Conservation (phyloP, 345 rosid species). For the Eucalyptus sp. region DNA sequence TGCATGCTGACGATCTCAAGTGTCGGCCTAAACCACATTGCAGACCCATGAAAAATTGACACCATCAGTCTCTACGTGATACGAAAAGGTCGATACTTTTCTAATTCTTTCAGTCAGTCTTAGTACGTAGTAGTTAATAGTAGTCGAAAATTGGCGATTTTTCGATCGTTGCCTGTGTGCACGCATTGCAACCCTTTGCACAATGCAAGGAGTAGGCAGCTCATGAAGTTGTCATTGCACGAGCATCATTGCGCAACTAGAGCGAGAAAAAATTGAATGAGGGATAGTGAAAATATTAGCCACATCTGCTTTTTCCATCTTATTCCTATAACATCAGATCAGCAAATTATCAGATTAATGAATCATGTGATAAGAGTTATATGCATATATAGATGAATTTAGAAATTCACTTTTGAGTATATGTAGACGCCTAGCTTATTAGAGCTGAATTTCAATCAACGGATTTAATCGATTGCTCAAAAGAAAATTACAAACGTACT, state of each 20-base stretch:
- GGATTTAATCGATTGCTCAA: background rate
- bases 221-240: background rate
- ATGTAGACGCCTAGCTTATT: background rate
- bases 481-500: background rate
- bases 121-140: background rate
- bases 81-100: background rate
- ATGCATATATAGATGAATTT: background rate
- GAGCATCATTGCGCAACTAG: background rate
- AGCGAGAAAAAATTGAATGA: background rate
- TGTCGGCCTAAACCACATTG: background rate
- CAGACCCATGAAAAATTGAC: background rate
- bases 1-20: background rate
- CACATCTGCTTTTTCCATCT: background rate
- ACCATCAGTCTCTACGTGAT: rapidly evolving
- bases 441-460: background rate
- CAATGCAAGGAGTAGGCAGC: background rate
- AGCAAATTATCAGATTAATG: background rate
- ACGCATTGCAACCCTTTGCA: background rate
- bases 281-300: background rate
- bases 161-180: background rate
- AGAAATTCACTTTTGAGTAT: background rate
- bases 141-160: background rate
- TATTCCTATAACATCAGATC: background rate
- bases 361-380: background rate
- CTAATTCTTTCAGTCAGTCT: background rate